Base-by-base conservation (phyloP, 257 asterid genomes). In the Mentha longifolia region DNA sequence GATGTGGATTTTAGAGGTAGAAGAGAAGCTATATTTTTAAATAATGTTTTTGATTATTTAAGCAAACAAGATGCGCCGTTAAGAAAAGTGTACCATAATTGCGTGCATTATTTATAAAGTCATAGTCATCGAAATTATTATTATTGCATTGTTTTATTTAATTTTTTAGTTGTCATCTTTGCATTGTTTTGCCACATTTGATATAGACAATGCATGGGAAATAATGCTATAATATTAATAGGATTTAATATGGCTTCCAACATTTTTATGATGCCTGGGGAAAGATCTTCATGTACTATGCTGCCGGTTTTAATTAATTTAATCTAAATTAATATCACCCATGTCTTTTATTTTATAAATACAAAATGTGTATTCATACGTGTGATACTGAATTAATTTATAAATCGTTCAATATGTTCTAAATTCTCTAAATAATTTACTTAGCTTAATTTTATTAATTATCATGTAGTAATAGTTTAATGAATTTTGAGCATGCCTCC, bases 71-170 rank as follows among this genome's bases (percentile, higher is more conserved):
- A 43, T 71, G 68, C 33, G 39, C 51, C 59, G 22, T 51, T 52
- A 62, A 62, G 8, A 72, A 72, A 51, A 19, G 43, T 35, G 33
- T 9, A 39, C 22, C n/a, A 50, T 72, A 61, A 61, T 61, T 61
- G 41, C 33, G 19, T 63, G 22, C 47, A 62, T 50, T 33, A 60
- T 73, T 62, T 41, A 61, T 15, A 11, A 10, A 39, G 25, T 75
- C 16, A 75, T 67, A 51, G 51, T 37, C 52, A 49, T 65, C 31
- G 16, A 43, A 58, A 66, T 66, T 41, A n/a, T 58, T 60, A 13
- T 13, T 22, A 22, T 22, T 8, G 2, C 35, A 43, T 25, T 10
- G 15, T 46, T 3, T 54, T 9, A 30, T 42, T 16, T 46, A 35
- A 19, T 46, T 14, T 42, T 20, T 45, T 33, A 45, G 37, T 15